A percentile compares a stretch with the other conserved stretches of the same genome.
Conservation (phyloP, 1,139 yeast species). For the Magnusiomyces tetraspermus region DNA sequence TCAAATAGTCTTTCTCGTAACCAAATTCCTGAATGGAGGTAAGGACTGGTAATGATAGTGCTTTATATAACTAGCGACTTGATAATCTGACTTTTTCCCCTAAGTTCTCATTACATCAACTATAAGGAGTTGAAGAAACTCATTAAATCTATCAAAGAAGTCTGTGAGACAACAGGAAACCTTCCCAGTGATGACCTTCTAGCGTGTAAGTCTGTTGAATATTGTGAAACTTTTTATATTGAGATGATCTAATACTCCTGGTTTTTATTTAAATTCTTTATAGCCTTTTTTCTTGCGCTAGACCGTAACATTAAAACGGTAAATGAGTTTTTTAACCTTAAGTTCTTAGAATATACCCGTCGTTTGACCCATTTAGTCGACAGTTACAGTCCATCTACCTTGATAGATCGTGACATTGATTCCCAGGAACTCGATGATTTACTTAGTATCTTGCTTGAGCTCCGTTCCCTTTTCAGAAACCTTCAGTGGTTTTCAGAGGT, state of each 20-base stretch:
- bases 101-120: constrained; percentile 57
- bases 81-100: constrained; percentile 1
- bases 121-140: constrained; percentile 77
- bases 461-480: constrained; percentile 69
- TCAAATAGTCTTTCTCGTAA: constrained; percentile 49
- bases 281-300: constrained; percentile 66
- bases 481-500: constrained; percentile 86
- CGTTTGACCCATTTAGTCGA: constrained; percentile 42
- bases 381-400: constrained; percentile 21
- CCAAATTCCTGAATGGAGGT: constrained; percentile 88
- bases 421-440: constrained; percentile 75
- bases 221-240: too few relatives aligned
- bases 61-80: constrained; percentile 17
- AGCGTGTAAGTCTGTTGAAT: constrained; percentile 26
- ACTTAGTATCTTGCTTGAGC: constrained; percentile 62
- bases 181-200: constrained; percentile 20
- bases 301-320: constrained; percentile 80
- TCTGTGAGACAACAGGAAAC: constrained; percentile 9
- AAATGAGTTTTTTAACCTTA: constrained; percentile 64
- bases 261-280: constrained; percentile 17
- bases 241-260: not conserved
- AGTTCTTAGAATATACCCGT: constrained; percentile 63
- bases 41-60: constrained; percentile 14
- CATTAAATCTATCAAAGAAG: constrained; percentile 45
- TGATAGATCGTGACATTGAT: constrained; percentile 27